Conservation (phyloP, 2,329 filamentous ascomycete species). For the Colletotrichum somersetense region DNA sequence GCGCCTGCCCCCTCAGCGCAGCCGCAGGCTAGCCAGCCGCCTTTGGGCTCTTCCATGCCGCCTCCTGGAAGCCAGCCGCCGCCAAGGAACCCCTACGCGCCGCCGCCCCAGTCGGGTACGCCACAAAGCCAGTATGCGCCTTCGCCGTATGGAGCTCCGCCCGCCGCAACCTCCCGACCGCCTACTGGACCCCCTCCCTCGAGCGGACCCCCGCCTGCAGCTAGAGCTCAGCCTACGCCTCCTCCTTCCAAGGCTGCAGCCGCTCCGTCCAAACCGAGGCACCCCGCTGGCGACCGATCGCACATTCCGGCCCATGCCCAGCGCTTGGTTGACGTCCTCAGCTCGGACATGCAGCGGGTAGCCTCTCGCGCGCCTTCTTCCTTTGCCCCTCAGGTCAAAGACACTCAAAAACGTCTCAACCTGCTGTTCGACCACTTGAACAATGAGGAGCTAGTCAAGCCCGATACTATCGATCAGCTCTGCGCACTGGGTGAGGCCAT, state of each 20-base stretch:
- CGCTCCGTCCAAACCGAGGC: slow-evolving; percentile 70
- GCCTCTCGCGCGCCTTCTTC: slow-evolving; percentile 86
- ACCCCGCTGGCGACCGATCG: slow-evolving; percentile 88
- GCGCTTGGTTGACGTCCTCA: slow-evolving; percentile 84
- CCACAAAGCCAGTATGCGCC: slow-evolving; percentile 72
- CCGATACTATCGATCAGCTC: slow-evolving; percentile 79
- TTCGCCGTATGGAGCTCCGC: slow-evolving; percentile 59
- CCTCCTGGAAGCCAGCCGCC: slow-evolving; percentile 60
- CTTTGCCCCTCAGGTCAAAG: slow-evolving; percentile 89
- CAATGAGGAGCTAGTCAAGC: slow-evolving; percentile 89
- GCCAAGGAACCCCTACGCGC: slow-evolving; percentile 56
- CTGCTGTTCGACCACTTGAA: slow-evolving; percentile 98
- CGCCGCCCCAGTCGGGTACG: slow-evolving; percentile 60
- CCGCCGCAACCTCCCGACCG: slow-evolving; percentile 52
- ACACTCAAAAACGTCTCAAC: slow-evolving; percentile 92
- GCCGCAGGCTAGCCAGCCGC: slow-evolving; percentile 60
- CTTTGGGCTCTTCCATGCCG: slow-evolving; percentile 52
- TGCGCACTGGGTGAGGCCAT: slow-evolving; percentile 74
- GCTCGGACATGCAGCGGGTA: slow-evolving; percentile 87
- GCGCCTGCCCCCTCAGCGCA: slow-evolving; percentile 75
- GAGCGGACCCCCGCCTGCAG: slow-evolving; percentile 46
- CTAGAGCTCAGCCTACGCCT: slow-evolving; percentile 54
- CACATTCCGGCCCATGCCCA: slow-evolving; percentile 86
- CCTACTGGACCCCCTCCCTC: slow-evolving; percentile 58
- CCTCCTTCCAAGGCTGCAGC: slow-evolving; percentile 60